phyloP scores from a whole-genome alignment of 306 rosid species.

The Sindora glabra region DNA sequence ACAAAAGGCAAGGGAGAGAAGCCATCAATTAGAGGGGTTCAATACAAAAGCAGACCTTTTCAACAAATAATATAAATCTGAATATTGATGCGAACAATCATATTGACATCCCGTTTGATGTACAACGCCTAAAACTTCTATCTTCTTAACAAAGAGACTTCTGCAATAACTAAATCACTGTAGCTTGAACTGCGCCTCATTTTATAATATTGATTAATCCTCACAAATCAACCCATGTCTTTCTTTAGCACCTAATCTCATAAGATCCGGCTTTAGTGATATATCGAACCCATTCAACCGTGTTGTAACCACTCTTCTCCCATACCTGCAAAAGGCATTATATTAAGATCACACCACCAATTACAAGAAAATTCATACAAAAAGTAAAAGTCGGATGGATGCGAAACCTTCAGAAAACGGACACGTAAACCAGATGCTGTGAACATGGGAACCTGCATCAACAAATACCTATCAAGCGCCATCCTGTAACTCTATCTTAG shows the following conservation, averaged over 20 bases:
- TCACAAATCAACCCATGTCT: constrained; percentile 1
- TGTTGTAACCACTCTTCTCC: constrained; percentile 99
- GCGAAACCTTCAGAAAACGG: constrained; percentile 85
- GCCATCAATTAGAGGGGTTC: neutral
- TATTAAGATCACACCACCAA: neutral
- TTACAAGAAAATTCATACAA: neutral
- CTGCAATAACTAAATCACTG: neutral
- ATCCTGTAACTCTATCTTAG: neutral
- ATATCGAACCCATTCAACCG: constrained; percentile 99
- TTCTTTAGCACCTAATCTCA: constrained; percentile 75
- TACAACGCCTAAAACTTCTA: constrained; percentile 12
- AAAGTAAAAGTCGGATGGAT: too few relatives aligned
- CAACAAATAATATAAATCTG: neutral
- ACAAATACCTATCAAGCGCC: neutral
- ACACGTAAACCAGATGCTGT: constrained; percentile 95
- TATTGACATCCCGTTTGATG: constrained; percentile 13
- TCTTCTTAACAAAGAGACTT: neutral
- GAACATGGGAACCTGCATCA: constrained; percentile 81
- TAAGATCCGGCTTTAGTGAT: constrained; percentile 95
- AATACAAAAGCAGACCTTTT: constrained; percentile 13
- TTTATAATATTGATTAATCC: constrained; percentile 4
- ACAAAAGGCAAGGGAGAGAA: too few relatives aligned
- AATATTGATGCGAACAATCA: constrained; percentile 15
- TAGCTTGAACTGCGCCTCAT: constrained; percentile 1
- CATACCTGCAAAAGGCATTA: constrained; percentile 57